Evolutionary conservation across 2,329 filamentous ascomycete species (phyloP).

Genomic region (Anisogramma anomala): DNA sequence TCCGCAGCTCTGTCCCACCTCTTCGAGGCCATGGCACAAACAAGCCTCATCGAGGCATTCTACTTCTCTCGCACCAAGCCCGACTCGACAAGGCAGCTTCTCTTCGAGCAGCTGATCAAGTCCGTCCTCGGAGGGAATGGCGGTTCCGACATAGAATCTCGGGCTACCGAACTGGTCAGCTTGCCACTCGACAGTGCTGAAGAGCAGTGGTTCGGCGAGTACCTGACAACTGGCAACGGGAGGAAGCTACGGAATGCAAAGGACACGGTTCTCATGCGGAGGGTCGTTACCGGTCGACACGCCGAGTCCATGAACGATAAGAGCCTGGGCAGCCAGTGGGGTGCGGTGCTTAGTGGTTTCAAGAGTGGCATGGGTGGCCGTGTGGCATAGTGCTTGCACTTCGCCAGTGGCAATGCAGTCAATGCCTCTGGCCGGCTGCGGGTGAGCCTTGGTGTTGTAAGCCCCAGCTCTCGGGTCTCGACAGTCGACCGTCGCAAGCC

Average conservation of each 20-base stretch:
- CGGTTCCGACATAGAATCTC: constrained; percentile 34
- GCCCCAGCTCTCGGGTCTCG: too few species aligned
- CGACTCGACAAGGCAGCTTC: constrained; percentile 45
- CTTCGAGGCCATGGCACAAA: constrained; percentile 55
- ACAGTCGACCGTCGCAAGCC: too few species aligned
- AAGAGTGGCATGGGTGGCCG: constrained; percentile 31
- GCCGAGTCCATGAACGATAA: constrained; percentile 35
- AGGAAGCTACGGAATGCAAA: constrained; percentile 52
- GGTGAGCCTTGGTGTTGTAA: neutral
- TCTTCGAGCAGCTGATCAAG: constrained; percentile 56
- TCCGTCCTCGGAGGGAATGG: constrained; percentile 38
- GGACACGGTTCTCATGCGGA: constrained; percentile 64
- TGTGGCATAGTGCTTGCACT: constrained; percentile 1
- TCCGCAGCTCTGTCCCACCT: constrained; percentile 52
- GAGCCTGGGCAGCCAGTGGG: constrained; percentile 34
- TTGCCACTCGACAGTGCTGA: constrained; percentile 61
- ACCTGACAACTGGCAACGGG: constrained; percentile 52
- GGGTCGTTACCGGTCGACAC: constrained; percentile 54
- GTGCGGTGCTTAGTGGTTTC: constrained; percentile 39
- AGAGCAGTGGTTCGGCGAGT: constrained; percentile 63
- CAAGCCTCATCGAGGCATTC: constrained; percentile 61
- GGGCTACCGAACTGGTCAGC: constrained; percentile 58
- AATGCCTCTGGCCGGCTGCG: neutral
- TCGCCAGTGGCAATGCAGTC: neutral
- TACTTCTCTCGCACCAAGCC: constrained; percentile 59